Conservation (phyloP, 1,139 yeast species). For the Scheffersomyces quercinus region DNA sequence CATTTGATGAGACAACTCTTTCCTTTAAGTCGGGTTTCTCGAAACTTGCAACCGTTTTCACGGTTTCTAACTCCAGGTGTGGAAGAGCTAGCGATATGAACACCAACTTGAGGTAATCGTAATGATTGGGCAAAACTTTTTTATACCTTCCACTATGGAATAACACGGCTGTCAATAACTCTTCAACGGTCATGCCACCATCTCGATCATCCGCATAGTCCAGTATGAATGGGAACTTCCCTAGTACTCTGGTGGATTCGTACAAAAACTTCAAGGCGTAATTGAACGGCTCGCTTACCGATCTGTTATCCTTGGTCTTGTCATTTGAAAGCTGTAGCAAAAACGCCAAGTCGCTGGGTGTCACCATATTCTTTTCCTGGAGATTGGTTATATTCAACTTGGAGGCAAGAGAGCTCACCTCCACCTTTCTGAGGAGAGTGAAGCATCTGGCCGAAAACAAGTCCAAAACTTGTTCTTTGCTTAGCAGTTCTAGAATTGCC, state of each 20-base stretch:
- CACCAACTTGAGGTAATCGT: slow-evolving; percentile 25
- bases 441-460: slow-evolving; percentile 23
- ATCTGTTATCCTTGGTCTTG: slow-evolving; percentile 10
- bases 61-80: neutral
- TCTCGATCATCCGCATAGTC: slow-evolving; percentile 9
- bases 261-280: slow-evolving; percentile 14
- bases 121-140: slow-evolving; percentile 19
- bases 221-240: slow-evolving; percentile 32
- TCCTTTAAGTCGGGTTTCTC: slow-evolving; percentile 7
- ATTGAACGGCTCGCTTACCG: slow-evolving; percentile 2
- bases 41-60: slow-evolving; percentile 1
- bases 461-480: slow-evolving; percentile 19
- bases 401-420: slow-evolving; percentile 21
- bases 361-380: slow-evolving; percentile 17
- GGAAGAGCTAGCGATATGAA: slow-evolving; percentile 22
- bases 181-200: slow-evolving; percentile 20
- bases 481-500: slow-evolving; percentile 13
- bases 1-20: neutral
- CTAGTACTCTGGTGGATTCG: slow-evolving; percentile 27
- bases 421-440: slow-evolving; percentile 24
- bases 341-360: slow-evolving; percentile 22
- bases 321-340: slow-evolving; percentile 19
- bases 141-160: slow-evolving; percentile 29
- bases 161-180: slow-evolving; percentile 24
- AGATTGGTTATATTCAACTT: slow-evolving; percentile 23